Percentiles rank a stretch among this genome's conserved stretches.
phyloP scores from a whole-genome alignment of 345 rosid genomes.

The Aethionema arabicum region DNA sequence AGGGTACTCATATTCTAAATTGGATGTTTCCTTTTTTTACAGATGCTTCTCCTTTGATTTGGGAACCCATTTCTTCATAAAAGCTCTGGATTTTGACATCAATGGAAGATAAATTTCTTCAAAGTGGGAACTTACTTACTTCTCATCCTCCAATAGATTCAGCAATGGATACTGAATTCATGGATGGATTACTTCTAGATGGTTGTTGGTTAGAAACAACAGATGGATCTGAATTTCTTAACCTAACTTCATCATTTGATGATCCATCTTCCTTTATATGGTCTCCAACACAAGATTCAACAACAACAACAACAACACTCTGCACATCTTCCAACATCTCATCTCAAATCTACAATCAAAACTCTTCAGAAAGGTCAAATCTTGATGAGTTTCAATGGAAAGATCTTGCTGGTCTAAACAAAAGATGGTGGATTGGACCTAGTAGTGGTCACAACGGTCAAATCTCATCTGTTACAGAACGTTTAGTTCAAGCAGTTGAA shows the following conservation, averaged over 20 bases:
- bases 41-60: constrained; percentile 30
- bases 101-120: constrained; percentile 62
- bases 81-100: constrained; percentile 6
- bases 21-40: constrained; percentile 18
- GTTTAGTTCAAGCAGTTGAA: constrained; percentile 65
- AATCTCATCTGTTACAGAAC: constrained; percentile 55
- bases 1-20: too few relatives aligned
- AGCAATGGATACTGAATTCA: constrained; percentile 63
- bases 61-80: neutral
- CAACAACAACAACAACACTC: constrained; percentile 27
- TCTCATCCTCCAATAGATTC: constrained; percentile 33
- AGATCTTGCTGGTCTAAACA: constrained; percentile 23
- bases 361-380: constrained; percentile 37
- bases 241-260: constrained; percentile 48
- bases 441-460: constrained; percentile 36
- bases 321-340: constrained; percentile 21
- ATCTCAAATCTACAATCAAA: constrained; percentile 39
- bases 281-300: constrained; percentile 41
- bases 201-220: constrained; percentile 93
- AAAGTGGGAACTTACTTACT: constrained; percentile 37
- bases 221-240: constrained; percentile 79
- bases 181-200: constrained; percentile 78
- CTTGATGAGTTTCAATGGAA: constrained; percentile 36
- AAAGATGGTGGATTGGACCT: constrained; percentile 83
- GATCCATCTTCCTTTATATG: constrained; percentile 50